A percentile compares a stretch with the other conserved stretches of the same genome.
Conservation (phyloP, 805 yeast species). For the Saccharomycopsis sp. region DNA sequence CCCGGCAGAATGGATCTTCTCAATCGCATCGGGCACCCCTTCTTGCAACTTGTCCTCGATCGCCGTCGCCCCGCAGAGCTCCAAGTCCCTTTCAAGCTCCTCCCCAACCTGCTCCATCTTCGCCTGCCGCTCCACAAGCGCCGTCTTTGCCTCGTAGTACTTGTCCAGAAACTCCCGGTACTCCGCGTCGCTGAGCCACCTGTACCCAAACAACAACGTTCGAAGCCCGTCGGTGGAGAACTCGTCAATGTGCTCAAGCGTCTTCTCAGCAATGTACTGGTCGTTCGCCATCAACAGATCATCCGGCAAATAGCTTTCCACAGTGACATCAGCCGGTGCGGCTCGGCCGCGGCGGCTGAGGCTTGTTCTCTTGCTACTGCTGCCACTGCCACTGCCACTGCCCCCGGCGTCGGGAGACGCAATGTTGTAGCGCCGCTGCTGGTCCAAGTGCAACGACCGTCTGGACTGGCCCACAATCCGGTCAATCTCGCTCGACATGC, state of each 20-base stretch:
- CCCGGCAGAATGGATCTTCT: constrained; percentile 84
- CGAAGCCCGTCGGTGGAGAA: constrained; percentile 93
- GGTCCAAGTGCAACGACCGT: constrained; percentile 51
- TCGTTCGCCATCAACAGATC: constrained; percentile 61
- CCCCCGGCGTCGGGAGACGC: constrained; percentile 21
- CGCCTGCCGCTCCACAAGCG: constrained; percentile 56
- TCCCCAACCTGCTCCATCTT: constrained; percentile 68
- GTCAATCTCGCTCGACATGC: constrained; percentile 43
- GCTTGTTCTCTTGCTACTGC: too few species aligned
- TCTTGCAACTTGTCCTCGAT: constrained; percentile 94
- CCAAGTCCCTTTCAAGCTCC: constrained; percentile 57
- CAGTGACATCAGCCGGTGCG: constrained; percentile 1
- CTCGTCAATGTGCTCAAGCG: constrained; percentile 85
- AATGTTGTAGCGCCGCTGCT: constrained; percentile 43
- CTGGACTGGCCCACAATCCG: constrained; percentile 45
- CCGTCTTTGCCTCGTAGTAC: constrained; percentile 69
- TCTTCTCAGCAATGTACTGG: constrained; percentile 68
- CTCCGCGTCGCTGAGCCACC: constrained; percentile 51
- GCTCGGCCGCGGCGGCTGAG: too few species aligned
- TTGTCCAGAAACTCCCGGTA: constrained; percentile 59
- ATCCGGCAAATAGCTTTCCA: constrained; percentile 34
- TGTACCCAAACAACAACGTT: constrained; percentile 76
- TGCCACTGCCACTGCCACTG: not conserved
- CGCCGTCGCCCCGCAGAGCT: constrained; percentile 85
- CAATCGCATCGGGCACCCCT: constrained; percentile 95